phyloP scores from a whole-genome alignment of 768 basidiomycete genomes.

The Calocera viscosa region DNA sequence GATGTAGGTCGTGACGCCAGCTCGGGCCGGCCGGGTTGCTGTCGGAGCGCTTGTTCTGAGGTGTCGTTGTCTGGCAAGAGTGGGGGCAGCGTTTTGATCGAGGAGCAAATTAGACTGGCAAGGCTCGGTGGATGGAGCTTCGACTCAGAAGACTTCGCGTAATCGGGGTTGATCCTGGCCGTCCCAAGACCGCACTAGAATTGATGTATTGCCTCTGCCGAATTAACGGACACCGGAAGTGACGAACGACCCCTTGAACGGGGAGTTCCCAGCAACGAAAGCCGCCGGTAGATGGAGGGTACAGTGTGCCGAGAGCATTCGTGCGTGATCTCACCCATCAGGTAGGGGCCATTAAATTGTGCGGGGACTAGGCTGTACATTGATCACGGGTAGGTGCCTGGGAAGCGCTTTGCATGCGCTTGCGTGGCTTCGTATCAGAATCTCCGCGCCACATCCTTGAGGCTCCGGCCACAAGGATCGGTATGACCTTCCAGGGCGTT shows the following conservation, averaged over 20 bases:
- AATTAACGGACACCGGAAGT: not conserved
- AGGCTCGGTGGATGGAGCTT: not conserved
- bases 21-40: no score
- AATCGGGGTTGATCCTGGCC: not conserved
- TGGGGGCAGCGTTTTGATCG: no score
- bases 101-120: not conserved
- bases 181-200: not conserved
- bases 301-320: not conserved
- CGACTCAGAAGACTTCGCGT: not conserved
- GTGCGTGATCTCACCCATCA: conserved; percentile 8
- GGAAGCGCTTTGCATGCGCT: not conserved
- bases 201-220: not conserved
- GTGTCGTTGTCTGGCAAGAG: not conserved
- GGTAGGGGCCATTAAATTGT: not conserved
- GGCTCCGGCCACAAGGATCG: not conserved
- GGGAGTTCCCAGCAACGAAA: not conserved
- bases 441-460: not conserved
- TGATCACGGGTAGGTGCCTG: conserved; percentile 5
- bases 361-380: not conserved
- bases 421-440: not conserved
- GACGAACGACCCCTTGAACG: conserved; percentile 2
- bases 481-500: not conserved
- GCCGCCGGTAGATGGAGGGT: not conserved
- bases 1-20: no score
- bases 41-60: no score